These are phyloP conservation scores for Scheffersomyces parashehatae DNA, from an alignment of 1,139 yeast species.

Conservation along the genomic window DNA sequence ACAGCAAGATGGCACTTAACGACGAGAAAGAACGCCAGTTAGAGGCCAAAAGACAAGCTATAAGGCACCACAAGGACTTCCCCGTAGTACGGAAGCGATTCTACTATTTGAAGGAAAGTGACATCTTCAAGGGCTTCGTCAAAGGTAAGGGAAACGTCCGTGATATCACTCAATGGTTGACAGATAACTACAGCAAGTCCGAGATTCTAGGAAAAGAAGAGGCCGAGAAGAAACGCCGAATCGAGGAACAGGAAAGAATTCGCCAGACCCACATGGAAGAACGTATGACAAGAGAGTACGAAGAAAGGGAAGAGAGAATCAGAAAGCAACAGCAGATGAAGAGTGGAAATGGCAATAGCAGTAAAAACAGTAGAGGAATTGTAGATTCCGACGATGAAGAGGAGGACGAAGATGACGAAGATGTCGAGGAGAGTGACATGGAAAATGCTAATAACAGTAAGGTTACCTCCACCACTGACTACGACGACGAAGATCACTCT, in stretches of 20 bases:
- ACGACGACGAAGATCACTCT: conserved; percentile 30
- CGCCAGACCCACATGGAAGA: conserved; percentile 17
- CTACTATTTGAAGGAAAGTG: conserved; percentile 47
- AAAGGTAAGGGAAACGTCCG: conserved; percentile 59
- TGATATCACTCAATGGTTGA: conserved; percentile 53
- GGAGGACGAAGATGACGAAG: conserved; percentile 12
- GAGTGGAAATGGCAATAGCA: conserved; percentile 1
- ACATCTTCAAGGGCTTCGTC: conserved; percentile 62
- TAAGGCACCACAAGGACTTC: conserved; percentile 46
- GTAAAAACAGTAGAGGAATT: conserved; percentile 12
- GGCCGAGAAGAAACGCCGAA: conserved; percentile 14
- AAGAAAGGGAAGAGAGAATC: conserved; percentile 12
- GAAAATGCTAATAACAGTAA: not conserved
- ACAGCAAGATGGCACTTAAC: conserved; percentile 11
- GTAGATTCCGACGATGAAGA: conserved; percentile 8
- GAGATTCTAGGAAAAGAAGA: conserved; percentile 31
- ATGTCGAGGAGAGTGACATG: conserved; percentile 2
- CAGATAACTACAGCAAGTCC: conserved; percentile 32
- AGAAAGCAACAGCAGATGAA: conserved; percentile 3
- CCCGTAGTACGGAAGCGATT: conserved; percentile 51
- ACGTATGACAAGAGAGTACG: conserved; percentile 15
- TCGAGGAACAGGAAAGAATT: conserved; percentile 6
- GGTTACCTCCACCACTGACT: not conserved
- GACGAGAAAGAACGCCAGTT: conserved; percentile 28
- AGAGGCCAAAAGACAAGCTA: conserved; percentile 40